Evolutionary conservation across 208 protist genomes (phyloP).

Genomic region (Wallacemonas sp.): DNA sequence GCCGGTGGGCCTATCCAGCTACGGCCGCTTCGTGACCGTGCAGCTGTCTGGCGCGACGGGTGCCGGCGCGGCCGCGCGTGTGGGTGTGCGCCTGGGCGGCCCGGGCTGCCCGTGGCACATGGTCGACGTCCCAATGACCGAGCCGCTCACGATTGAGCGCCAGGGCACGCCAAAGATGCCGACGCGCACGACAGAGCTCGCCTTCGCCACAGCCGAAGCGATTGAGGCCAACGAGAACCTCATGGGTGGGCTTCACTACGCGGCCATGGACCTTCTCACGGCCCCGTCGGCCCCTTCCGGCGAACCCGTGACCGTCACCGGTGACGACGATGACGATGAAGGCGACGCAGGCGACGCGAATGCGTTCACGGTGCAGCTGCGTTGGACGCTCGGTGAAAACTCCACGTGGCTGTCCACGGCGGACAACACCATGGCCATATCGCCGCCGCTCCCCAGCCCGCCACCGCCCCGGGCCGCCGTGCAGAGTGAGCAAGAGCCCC

Average conservation of each 20-base stretch:
- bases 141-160: conserved; percentile 31
- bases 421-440: neutral
- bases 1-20: conserved; percentile 25
- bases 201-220: conserved; percentile 25
- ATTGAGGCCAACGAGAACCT: conserved; percentile 10
- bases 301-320: neutral
- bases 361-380: conserved; percentile 24
- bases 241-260: conserved; percentile 2
- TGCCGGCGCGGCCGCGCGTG: conserved; percentile 12
- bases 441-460: neutral
- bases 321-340: conserved; percentile 19
- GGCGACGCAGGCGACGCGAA: conserved; percentile 3
- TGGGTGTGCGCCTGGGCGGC: conserved; percentile 61
- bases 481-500: neutral
- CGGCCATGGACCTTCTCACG: conserved; percentile 2
- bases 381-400: conserved; percentile 27
- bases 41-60: conserved; percentile 27
- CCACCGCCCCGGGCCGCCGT: neutral
- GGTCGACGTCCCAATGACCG: conserved; percentile 42
- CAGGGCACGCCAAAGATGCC: conserved; percentile 9
- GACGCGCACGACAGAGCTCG: conserved; percentile 37
- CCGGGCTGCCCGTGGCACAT: conserved; percentile 46
- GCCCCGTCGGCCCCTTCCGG: conserved; percentile 12
- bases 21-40: conserved; percentile 38
- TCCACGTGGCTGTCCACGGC: neutral